These are phyloP conservation scores for Linnemannia schmuckeri DNA, from an alignment of 192 early-diverging fungal species.

Conservation along the genomic window DNA sequence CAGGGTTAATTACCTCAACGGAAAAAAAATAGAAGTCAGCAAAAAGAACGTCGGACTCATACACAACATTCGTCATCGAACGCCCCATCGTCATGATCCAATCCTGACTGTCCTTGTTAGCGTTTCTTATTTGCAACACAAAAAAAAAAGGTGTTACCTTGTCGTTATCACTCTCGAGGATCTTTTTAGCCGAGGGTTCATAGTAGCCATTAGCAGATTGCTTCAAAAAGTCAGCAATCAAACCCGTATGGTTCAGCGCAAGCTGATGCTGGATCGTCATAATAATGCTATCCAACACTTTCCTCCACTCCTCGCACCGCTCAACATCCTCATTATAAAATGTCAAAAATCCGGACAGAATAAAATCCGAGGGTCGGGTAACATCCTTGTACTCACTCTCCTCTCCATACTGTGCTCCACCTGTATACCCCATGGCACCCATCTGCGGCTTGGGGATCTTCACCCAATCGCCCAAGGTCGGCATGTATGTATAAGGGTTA, in stretches of 20 bases:
- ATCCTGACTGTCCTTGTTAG: background rate
- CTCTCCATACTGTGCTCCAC: slow-evolving; percentile 54
- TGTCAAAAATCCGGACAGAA: slow-evolving; percentile 62
- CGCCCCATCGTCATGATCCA: background rate
- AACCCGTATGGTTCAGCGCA: slow-evolving; percentile 59
- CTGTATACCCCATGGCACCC: slow-evolving; percentile 17
- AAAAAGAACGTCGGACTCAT: background rate
- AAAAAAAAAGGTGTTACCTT: slow-evolving; percentile 35
- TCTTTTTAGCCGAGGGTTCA: slow-evolving; percentile 54
- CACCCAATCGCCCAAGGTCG: slow-evolving; percentile 67
- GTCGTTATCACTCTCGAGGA: slow-evolving; percentile 62
- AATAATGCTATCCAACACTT: slow-evolving; percentile 62
- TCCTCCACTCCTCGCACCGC: slow-evolving; percentile 57
- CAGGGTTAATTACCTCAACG: background rate
- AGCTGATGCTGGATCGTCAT: slow-evolving; percentile 54
- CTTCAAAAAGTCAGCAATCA: slow-evolving; percentile 68
- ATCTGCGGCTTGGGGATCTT: slow-evolving; percentile 31
- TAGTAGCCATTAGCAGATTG: slow-evolving; percentile 49
- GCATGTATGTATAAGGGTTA: slow-evolving; percentile 63
- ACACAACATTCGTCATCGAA: background rate
- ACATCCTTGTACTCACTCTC: slow-evolving; percentile 57
- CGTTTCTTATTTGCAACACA: background rate
- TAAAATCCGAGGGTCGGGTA: slow-evolving; percentile 68
- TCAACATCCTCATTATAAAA: slow-evolving; percentile 65
- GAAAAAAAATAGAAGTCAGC: background rate